These are phyloP conservation scores for Naganishia antarctica DNA, from an alignment of 768 basidiomycete species.

Conservation along the genomic window DNA sequence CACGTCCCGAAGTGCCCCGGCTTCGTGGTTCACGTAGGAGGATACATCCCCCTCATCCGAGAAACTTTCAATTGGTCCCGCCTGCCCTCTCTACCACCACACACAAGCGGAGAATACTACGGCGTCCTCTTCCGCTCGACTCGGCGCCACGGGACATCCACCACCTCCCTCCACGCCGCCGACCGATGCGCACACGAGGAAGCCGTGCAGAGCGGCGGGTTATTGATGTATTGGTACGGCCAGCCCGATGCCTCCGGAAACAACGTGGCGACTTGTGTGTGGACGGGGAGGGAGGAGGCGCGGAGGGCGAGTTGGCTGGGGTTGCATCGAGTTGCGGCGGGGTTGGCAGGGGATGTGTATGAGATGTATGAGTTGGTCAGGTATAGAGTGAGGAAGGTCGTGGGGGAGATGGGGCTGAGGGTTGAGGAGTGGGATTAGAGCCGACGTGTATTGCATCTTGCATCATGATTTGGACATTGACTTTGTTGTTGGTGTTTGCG, in stretches of 20 bases:
- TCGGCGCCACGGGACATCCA: constrained; percentile 53
- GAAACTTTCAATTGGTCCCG: constrained; percentile 13
- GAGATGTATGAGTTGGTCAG: constrained; percentile 74
- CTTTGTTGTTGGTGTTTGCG: too few relatives aligned
- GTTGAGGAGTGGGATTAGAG: constrained; percentile 65
- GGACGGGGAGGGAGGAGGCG: constrained; percentile 83
- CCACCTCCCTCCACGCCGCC: constrained; percentile 66
- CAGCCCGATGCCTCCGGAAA: constrained; percentile 59
- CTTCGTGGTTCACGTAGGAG: not conserved
- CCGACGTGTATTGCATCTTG: too few relatives aligned
- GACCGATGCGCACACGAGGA: constrained; percentile 87
- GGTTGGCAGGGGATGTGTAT: constrained; percentile 61
- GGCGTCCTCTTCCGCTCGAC: constrained; percentile 82
- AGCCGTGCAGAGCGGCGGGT: constrained; percentile 66
- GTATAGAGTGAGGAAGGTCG: constrained; percentile 63
- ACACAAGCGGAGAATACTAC: constrained; percentile 51
- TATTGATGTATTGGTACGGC: constrained; percentile 93
- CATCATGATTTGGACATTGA: too few relatives aligned
- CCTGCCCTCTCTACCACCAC: not conserved
- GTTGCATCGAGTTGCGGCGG: constrained; percentile 76
- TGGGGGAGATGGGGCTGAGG: constrained; percentile 58
- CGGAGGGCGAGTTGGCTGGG: constrained; percentile 72
- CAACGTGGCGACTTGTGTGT: constrained; percentile 92
- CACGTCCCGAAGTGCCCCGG: too few relatives aligned
- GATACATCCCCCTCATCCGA: not conserved